These are phyloP conservation scores for Escallonia herrerae DNA, from an alignment of 129 eudicot species.

Conservation along the genomic window DNA sequence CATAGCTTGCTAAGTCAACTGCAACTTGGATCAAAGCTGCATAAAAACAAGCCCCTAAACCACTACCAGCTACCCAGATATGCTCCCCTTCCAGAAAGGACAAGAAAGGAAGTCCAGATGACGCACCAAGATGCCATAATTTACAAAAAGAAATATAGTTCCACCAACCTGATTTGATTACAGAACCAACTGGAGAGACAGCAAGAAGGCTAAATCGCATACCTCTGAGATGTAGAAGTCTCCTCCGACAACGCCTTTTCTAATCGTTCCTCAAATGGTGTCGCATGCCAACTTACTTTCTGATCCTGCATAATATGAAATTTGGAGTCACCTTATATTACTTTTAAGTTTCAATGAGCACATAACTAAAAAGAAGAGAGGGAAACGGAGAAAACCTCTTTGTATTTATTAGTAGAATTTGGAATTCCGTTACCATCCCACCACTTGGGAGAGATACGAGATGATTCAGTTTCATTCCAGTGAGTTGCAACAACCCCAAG, in stretches of 20 bases:
- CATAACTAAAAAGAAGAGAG: not conserved
- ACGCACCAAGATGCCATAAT: too few relatives aligned
- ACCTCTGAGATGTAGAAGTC: slow-evolving; percentile 56
- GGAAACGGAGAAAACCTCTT: slow-evolving; percentile 46
- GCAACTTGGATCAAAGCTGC: too few relatives aligned
- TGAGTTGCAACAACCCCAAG: slow-evolving; percentile 75
- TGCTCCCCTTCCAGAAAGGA: too few relatives aligned
- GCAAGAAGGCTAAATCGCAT: slow-evolving; percentile 12
- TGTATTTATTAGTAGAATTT: slow-evolving; percentile 81
- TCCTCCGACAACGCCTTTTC: slow-evolving; percentile 89
- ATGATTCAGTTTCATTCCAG: slow-evolving; percentile 55
- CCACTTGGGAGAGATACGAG: slow-evolving; percentile 51
- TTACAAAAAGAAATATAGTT: too few relatives aligned
- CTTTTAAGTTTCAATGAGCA: too few relatives aligned
- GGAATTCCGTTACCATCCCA: slow-evolving; percentile 94
- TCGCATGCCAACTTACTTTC: slow-evolving; percentile 94
- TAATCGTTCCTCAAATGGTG: slow-evolving; percentile 89
- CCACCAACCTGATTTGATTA: not conserved
- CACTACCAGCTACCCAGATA: too few relatives aligned
- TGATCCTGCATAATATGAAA: slow-evolving; percentile 54
- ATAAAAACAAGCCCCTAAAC: too few relatives aligned
- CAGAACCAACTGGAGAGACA: not conserved
- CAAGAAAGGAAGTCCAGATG: too few relatives aligned
- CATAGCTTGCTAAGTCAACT: too few relatives aligned
- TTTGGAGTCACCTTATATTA: not conserved